These are phyloP conservation scores for Areca catechu DNA, from an alignment of 176 grass and related monocot species.

Conservation along the genomic window DNA sequence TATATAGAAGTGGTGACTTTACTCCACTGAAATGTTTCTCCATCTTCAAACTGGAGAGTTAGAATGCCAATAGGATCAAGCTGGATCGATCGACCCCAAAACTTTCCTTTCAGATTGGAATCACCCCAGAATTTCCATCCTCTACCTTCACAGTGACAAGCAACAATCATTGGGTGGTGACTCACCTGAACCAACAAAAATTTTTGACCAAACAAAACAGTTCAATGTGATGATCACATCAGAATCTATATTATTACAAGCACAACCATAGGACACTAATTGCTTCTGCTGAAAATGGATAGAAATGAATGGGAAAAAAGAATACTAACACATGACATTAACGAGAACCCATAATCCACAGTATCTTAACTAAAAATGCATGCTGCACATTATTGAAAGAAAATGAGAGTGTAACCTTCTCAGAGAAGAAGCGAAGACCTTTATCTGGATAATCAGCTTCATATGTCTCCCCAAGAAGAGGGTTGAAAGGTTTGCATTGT, in stretches of 20 bases:
- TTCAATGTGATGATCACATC: neutral
- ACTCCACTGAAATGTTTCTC: conserved; percentile 88
- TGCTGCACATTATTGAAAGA: conserved; percentile 1
- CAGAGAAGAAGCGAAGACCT: conserved; percentile 92
- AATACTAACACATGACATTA: too few species aligned
- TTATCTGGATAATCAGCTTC: conserved; percentile 98
- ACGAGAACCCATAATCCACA: too few species aligned
- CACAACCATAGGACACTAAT: too few species aligned
- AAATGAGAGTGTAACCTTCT: conserved; percentile 45
- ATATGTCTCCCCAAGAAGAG: conserved; percentile 93
- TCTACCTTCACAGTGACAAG: conserved; percentile 84
- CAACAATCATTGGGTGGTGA: conserved; percentile 92
- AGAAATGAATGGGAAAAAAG: too few species aligned
- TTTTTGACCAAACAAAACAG: conserved; percentile 16
- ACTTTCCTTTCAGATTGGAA: conserved; percentile 94
- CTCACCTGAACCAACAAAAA: conserved; percentile 50
- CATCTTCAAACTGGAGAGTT: conserved; percentile 91
- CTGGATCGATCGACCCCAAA: conserved; percentile 96
- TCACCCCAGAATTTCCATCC: conserved; percentile 96
- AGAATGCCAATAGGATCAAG: conserved; percentile 91
- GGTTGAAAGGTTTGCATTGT: conserved; percentile 96
- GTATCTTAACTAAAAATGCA: neutral
- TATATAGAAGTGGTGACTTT: conserved; percentile 99
- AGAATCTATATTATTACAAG: too few species aligned
- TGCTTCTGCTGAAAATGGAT: too few species aligned